Base-by-base conservation (phyloP, 2,329 filamentous ascomycete genomes). In the Sclerotinia subarctica region DNA sequence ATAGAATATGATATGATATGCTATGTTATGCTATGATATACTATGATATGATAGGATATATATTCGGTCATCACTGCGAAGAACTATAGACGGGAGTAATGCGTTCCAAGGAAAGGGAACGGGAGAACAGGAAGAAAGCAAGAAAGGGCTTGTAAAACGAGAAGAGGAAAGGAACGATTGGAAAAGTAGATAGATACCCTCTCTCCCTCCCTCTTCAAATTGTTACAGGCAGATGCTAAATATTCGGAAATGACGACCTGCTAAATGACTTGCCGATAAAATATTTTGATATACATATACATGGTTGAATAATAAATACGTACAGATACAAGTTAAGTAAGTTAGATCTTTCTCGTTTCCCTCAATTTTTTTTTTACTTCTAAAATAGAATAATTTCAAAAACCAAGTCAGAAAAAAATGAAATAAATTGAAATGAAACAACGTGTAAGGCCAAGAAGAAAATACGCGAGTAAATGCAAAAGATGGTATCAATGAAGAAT, bases 31-130 rank as follows among this genome's bases (percentile, higher is more conserved):
- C 5, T 29, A 29, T 29, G 32, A 62, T 24, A 26, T 49, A 7
- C 15, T 62, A 38, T 49, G 21, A 19, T 35, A 38, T 38, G 1
- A 32, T 35, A 38, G 24, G 1, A 32, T 32, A 32, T 32, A 32
- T 17, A 11, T 62, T 49, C 21, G 69, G 86, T 92, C 70, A 96
- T 97, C 75, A 97, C 97, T 87, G 87, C 91, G 74, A 94, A 97
- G 92, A 97, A 17, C 94, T 97, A 17, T 83, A 97, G 68, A 94
- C 94, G 72, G 97, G 97, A 82, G 92, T 97, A 47, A 38, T n/a
- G 6, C 5, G n/a, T 54, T 87, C 90, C 69, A 93, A 7, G 32
- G 32, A 5, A 32, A 32, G 32, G 5, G 32, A 32, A 32, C 32
- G 6, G 32, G 6, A 96, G 95, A 4, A 84, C 90, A 73, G 57